Conservation (phyloP, 169 alveolate species). For the Neospora caninum region DNA sequence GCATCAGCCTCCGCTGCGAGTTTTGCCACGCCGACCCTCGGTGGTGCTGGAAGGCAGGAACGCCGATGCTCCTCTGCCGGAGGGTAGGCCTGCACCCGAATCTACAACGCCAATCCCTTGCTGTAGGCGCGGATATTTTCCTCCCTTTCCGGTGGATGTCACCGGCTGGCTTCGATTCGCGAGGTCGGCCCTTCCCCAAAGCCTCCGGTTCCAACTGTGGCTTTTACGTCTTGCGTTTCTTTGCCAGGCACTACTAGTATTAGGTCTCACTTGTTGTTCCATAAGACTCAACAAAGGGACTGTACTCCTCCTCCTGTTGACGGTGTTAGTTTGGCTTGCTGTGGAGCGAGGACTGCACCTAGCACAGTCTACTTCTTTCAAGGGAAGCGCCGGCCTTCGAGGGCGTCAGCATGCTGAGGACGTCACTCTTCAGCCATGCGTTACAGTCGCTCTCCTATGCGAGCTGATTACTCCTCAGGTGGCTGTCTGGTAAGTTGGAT, state of each 20-base stretch:
- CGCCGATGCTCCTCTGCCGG: background rate
- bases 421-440: background rate
- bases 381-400: background rate
- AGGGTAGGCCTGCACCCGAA: background rate
- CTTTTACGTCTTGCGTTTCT: background rate
- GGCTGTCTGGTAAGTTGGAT: background rate
- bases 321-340: background rate
- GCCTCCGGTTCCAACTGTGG: background rate
- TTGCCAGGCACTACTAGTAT: background rate
- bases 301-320: background rate
- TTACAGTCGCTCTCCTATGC: background rate
- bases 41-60: background rate
- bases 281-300: background rate
- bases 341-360: background rate
- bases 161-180: background rate
- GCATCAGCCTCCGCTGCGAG: background rate
- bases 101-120: background rate
- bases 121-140: background rate
- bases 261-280: background rate
- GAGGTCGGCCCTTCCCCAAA: background rate
- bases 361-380: background rate
- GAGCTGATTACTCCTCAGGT: constrained; percentile 23
- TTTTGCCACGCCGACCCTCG: background rate
- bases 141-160: background rate
- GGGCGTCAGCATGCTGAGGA: background rate